A percentile compares a stretch with the other conserved stretches of the same genome.
Evolutionary conservation across 345 rosid species (phyloP).

Genomic region (Erysimum cheiranthoides): DNA sequence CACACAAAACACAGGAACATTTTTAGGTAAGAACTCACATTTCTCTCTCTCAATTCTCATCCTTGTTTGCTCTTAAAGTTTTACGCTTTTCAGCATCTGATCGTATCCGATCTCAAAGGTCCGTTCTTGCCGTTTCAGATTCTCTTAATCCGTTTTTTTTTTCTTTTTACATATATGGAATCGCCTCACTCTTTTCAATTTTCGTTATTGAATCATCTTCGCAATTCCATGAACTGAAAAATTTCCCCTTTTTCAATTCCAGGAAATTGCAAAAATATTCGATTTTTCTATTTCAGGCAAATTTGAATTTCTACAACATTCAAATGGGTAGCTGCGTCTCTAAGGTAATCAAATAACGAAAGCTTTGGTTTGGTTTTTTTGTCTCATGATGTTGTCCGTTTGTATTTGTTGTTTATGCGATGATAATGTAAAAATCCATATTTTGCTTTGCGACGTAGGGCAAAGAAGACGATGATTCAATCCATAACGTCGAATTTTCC

Average conservation of each 20-base stretch:
- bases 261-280: background rate
- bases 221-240: constrained; percentile 2
- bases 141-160: background rate
- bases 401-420: background rate
- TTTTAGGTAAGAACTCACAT: background rate
- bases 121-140: background rate
- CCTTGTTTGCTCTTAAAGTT: background rate
- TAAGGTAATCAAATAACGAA: constrained; percentile 46
- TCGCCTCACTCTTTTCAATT: constrained; percentile 11
- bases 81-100: constrained; percentile 6
- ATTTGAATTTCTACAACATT: constrained; percentile 39
- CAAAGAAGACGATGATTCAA: constrained; percentile 47
- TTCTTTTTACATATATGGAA: background rate
- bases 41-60: background rate
- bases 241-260: background rate
- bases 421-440: background rate
- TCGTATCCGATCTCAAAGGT: constrained; percentile 35
- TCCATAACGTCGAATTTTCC: constrained; percentile 55
- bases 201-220: background rate
- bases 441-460: constrained; percentile 41
- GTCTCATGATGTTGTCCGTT: background rate
- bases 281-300: background rate
- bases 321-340: constrained; percentile 59
- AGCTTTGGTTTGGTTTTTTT: background rate
- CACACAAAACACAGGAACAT: background rate